Base-by-base conservation (phyloP, 768 basidiomycete genomes). In the Psilocybe subaeruginosa region DNA sequence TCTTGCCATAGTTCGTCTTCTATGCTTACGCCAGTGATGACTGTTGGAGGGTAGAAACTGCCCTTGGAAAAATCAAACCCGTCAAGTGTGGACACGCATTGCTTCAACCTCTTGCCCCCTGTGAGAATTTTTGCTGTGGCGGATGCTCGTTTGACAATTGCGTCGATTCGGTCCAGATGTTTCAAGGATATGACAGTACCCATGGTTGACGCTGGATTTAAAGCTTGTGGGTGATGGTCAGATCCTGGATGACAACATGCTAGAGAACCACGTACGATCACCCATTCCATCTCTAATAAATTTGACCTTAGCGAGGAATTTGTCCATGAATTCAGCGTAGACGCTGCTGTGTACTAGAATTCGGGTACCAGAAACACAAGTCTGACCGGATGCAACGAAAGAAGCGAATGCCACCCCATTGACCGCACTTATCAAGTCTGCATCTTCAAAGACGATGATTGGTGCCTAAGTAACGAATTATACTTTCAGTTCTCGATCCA, bases 281-380 rank as follows among this genome's bases (percentile, higher is more conserved):
- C 92, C 92, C 85, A 95, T 95, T 54, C 90, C 74, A n/a, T 69
- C 70, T 30, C 79, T 82, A 65, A 94, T 90, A 61, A 78, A 80
- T 59, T 80, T 73, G 1, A 85, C 79, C 69, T 94, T 94, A 56
- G 80, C 73, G 9, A 91, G 67, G 71, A 93, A 87, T 16, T 69
- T 70, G 6, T 72, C 67, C 78, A 93, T 80, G 73, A 95, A 94
- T 2, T 74, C 72, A 48, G 91, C 83, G 64, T 92, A 93, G 49
- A 94, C 80, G 8, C 73, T 70, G 46, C 86, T 83, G 59, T 94
- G 92, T 6, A 95, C 74, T 4, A 94, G 78, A 17, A 95, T 77
- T n/a, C 93, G 84, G 11, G 92, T 88, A n/a, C 92, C 93, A 1
- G 93, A 94, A n/a, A 95, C 89, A 61, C 93, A 94, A 8, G 93